A percentile compares a stretch with the other conserved stretches of the same genome.
phyloP scores from a whole-genome alignment of 2,329 filamentous ascomycete species.

The Ustilaginoidea virens region DNA sequence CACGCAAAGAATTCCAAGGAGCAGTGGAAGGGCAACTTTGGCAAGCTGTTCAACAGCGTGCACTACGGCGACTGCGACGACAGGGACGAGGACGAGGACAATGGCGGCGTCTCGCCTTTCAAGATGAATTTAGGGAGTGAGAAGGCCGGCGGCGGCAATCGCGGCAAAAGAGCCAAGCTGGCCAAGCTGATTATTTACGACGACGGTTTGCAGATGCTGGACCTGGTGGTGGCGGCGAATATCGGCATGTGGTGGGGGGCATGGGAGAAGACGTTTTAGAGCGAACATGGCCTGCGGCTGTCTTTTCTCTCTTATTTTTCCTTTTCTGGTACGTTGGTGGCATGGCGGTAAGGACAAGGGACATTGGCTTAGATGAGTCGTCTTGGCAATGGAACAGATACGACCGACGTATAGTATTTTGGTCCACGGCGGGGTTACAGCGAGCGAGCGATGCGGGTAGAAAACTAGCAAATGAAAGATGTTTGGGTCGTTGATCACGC shows the following conservation, averaged over 20 bases:
- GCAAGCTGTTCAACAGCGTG: slow-evolving; percentile 21
- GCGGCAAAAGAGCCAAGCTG: slow-evolving; percentile 77
- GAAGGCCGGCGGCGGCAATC: slow-evolving; percentile 69
- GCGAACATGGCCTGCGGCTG: no score
- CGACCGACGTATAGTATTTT: no score
- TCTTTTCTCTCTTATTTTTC: no score
- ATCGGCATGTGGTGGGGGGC: slow-evolving; percentile 88
- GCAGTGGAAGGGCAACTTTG: slow-evolving; percentile 26
- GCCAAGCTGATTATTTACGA: slow-evolving; percentile 84
- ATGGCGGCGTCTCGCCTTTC: slow-evolving; percentile 27
- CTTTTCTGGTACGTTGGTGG: no score
- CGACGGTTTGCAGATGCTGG: slow-evolving; percentile 89
- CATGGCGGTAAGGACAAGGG: no score
- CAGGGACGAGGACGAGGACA: slow-evolving; percentile 21
- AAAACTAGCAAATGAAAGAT: no score
- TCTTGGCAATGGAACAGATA: no score
- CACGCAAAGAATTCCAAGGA: slow-evolving; percentile 16
- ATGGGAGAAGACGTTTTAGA: slow-evolving; percentile 46
- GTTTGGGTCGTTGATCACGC: no score
- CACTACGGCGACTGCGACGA: slow-evolving; percentile 15
- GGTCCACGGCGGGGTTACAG: no score
- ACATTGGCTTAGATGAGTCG: no score
- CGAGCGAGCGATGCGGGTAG: no score
- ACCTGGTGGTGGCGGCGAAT: slow-evolving; percentile 80
- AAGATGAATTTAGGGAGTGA: slow-evolving; percentile 69